These are phyloP conservation scores for Globisporangium acanthophoron DNA, from an alignment of 352 stramenopile genomes.

Conservation along the genomic window DNA sequence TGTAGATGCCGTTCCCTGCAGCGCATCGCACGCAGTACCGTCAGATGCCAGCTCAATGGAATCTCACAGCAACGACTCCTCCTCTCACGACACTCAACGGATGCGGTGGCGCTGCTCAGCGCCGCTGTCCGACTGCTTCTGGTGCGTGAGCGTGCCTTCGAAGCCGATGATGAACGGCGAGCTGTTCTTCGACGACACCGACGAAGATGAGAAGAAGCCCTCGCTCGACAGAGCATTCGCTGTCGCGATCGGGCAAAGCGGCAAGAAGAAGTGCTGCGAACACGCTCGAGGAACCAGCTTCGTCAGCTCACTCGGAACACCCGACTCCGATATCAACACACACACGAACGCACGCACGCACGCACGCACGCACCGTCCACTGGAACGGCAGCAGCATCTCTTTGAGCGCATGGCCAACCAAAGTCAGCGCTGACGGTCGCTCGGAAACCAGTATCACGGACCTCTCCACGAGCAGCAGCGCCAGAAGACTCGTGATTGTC, in stretches of 20 bases:
- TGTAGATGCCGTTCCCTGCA: slow-evolving; percentile 68
- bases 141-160: slow-evolving; percentile 37
- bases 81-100: slow-evolving; percentile 16
- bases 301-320: background rate
- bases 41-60: background rate
- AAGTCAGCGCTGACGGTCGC: slow-evolving; percentile 27
- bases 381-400: slow-evolving; percentile 49
- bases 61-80: background rate
- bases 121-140: slow-evolving; percentile 37
- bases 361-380: slow-evolving; percentile 29
- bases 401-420: slow-evolving; percentile 30
- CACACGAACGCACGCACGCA: background rate
- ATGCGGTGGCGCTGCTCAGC: slow-evolving; percentile 58
- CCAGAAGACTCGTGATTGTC: slow-evolving; percentile 45
- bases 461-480: slow-evolving; percentile 38
- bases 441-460: slow-evolving; percentile 58
- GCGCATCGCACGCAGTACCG: background rate
- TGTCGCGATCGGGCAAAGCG: slow-evolving; percentile 39
- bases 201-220: slow-evolving; percentile 24
- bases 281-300: background rate
- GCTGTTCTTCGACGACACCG: background rate
- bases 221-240: slow-evolving; percentile 25
- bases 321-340: background rate
- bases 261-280: slow-evolving; percentile 45
- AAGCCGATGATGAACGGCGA: slow-evolving; percentile 49